Conservation (phyloP, 2,329 filamentous ascomycete species). For the Stagonosporopsis rhizophila region DNA sequence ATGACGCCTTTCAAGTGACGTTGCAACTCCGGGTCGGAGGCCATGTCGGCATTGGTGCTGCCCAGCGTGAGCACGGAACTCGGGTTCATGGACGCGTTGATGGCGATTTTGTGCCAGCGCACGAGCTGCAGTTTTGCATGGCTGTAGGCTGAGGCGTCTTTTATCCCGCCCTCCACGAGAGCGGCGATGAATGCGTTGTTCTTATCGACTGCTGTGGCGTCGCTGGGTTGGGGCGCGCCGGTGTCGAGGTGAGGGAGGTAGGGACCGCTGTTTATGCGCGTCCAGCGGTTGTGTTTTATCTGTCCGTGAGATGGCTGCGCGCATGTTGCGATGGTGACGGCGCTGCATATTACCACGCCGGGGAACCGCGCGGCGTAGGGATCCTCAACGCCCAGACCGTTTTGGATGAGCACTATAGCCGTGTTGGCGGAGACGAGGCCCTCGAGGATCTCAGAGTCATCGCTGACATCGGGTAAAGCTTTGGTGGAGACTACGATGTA, state of each 20-base stretch:
- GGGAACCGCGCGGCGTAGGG: slow-evolving; percentile 71
- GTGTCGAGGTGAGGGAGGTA: slow-evolving; percentile 62
- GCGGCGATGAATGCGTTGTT: slow-evolving; percentile 62
- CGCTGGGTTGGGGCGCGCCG: slow-evolving; percentile 31
- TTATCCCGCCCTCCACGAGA: slow-evolving; percentile 67
- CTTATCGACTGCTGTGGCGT: slow-evolving; percentile 49
- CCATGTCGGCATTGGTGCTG: slow-evolving; percentile 70
- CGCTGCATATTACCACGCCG: slow-evolving; percentile 66
- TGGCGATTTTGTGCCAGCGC: slow-evolving; percentile 78
- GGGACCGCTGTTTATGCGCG: slow-evolving; percentile 72
- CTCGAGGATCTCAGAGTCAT: slow-evolving; percentile 67
- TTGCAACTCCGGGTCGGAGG: slow-evolving; percentile 67
- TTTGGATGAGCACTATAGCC: slow-evolving; percentile 72
- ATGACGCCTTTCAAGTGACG: slow-evolving; percentile 70
- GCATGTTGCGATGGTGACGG: slow-evolving; percentile 73
- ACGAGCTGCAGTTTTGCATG: slow-evolving; percentile 73
- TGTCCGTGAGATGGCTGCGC: slow-evolving; percentile 69
- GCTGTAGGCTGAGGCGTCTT: slow-evolving; percentile 69
- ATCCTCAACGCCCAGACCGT: slow-evolving; percentile 73
- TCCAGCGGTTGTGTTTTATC: slow-evolving; percentile 76
- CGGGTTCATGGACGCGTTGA: slow-evolving; percentile 79
- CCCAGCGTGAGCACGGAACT: slow-evolving; percentile 72
- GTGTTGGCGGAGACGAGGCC: slow-evolving; percentile 63
- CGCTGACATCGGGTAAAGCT: slow-evolving; percentile 70
- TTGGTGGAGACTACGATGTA: slow-evolving; percentile 76